Evolutionary conservation across 2,329 filamentous ascomycete genomes (phyloP).

Genomic region (Pseudogymnoascus sp.): DNA sequence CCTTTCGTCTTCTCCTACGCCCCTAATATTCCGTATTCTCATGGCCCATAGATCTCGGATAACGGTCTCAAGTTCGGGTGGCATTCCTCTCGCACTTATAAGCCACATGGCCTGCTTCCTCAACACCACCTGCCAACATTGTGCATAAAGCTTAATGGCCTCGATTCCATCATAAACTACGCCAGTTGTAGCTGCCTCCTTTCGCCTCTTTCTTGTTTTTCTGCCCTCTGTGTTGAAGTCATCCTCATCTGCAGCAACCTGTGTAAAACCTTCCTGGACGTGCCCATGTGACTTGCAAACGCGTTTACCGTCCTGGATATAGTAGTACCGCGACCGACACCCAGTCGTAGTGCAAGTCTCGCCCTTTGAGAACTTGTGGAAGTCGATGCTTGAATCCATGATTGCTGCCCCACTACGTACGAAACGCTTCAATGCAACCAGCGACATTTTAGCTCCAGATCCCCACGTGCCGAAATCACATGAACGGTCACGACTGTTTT

Average conservation of each 20-base stretch:
- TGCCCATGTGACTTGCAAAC: constrained; percentile 57
- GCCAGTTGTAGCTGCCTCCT: constrained; percentile 46
- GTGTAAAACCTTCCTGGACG: constrained; percentile 45
- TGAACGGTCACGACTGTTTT: background rate
- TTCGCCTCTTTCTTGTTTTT: constrained; percentile 49
- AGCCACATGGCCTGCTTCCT: constrained; percentile 75
- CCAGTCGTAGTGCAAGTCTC: constrained; percentile 48
- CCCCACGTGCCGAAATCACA: constrained; percentile 3
- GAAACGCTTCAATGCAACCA: background rate
- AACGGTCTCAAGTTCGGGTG: constrained; percentile 67
- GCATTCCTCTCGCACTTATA: constrained; percentile 47
- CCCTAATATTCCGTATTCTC: constrained; percentile 24
- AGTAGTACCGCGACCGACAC: constrained; percentile 52
- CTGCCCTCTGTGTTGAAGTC: constrained; percentile 56
- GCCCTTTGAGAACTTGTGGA: constrained; percentile 34
- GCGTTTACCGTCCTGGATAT: constrained; percentile 54
- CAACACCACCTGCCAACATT: constrained; percentile 76
- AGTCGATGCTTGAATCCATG: constrained; percentile 28
- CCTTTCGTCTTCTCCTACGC: constrained; percentile 25
- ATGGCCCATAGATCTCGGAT: constrained; percentile 82
- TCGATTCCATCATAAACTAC: constrained; percentile 56
- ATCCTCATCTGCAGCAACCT: constrained; percentile 56
- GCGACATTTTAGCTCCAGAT: background rate
- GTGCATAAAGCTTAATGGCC: constrained; percentile 71
- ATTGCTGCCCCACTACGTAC: background rate